A percentile compares a stretch with the other conserved stretches of the same genome.
Evolutionary conservation across 139 green algal species (phyloP).

Genomic region (Zygnema cylindricum): DNA sequence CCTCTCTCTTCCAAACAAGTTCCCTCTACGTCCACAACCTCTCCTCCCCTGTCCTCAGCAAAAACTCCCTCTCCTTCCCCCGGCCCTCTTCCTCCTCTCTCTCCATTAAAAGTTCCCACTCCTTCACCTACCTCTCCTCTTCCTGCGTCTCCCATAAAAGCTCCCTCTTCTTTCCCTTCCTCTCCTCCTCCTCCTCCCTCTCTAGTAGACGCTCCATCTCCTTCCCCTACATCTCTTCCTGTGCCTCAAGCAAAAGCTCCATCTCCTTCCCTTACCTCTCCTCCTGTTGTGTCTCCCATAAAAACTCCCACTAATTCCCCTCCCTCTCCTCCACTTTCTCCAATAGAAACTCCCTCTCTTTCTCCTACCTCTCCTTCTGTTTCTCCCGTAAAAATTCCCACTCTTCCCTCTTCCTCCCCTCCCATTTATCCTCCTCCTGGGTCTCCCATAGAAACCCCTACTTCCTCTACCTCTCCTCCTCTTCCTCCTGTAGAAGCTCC

Average conservation of each 20-base stretch:
- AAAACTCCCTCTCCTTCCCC: background rate
- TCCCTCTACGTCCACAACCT: background rate
- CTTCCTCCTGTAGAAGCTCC: background rate
- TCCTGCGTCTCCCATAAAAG: background rate
- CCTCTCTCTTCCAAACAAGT: background rate
- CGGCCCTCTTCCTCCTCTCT: background rate
- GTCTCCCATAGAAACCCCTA: background rate
- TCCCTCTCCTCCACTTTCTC: background rate
- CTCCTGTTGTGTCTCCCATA: too few relatives aligned
- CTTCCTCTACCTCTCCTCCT: background rate
- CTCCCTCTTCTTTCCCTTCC: constrained; percentile 18
- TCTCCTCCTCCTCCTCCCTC: background rate
- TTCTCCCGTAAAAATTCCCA: background rate
- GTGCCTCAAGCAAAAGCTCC: background rate
- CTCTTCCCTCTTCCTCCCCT: background rate
- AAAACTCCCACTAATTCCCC: background rate
- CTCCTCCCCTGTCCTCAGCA: background rate
- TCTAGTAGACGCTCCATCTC: background rate
- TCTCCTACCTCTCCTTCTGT: background rate
- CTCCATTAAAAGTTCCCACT: background rate
- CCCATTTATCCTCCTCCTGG: background rate
- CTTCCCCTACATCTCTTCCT: background rate
- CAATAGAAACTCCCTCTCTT: background rate
- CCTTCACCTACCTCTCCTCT: background rate
- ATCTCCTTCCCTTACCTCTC: background rate